Conservation (phyloP, 2,329 filamentous ascomycete species). For the Venturia asperata region DNA sequence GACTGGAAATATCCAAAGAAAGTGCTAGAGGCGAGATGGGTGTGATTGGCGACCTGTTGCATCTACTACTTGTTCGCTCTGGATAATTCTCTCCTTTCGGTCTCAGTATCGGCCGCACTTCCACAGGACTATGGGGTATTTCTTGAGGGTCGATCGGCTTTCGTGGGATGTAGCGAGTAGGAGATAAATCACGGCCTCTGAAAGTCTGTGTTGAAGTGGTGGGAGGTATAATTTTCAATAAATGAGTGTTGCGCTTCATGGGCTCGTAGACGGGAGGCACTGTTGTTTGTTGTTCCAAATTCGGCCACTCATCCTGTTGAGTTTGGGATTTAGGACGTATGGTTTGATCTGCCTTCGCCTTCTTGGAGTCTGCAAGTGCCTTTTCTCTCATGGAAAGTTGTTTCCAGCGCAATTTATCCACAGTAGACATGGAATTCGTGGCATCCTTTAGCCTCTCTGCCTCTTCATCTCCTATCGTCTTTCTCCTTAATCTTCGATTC, state of each 20-base stretch:
- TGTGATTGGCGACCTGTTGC: neutral
- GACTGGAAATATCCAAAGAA: neutral
- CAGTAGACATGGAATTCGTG: neutral
- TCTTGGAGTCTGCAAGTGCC: slow-evolving; percentile 7
- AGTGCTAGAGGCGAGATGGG: neutral
- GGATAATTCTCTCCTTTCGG: neutral
- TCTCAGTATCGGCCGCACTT: neutral
- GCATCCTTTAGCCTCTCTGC: neutral
- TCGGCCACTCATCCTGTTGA: neutral
- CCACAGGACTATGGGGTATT: neutral
- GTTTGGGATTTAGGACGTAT: neutral
- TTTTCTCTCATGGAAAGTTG: slow-evolving; percentile 10
- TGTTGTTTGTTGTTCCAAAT: neutral
- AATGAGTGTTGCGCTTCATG: neutral
- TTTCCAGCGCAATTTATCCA: slow-evolving; percentile 6
- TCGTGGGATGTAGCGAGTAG: neutral
- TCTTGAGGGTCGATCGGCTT: neutral
- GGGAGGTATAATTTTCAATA: neutral
- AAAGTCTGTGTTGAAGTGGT: neutral
- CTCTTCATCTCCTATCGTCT: neutral
- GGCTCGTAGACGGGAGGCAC: neutral
- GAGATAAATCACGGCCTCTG: neutral
- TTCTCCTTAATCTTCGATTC: slow-evolving; percentile 1
- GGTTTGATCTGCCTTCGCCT: neutral
- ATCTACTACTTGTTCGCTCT: neutral